Evolutionary conservation across 352 stramenopile species (phyloP).

Genomic region (Globisporangium cystogenes): DNA sequence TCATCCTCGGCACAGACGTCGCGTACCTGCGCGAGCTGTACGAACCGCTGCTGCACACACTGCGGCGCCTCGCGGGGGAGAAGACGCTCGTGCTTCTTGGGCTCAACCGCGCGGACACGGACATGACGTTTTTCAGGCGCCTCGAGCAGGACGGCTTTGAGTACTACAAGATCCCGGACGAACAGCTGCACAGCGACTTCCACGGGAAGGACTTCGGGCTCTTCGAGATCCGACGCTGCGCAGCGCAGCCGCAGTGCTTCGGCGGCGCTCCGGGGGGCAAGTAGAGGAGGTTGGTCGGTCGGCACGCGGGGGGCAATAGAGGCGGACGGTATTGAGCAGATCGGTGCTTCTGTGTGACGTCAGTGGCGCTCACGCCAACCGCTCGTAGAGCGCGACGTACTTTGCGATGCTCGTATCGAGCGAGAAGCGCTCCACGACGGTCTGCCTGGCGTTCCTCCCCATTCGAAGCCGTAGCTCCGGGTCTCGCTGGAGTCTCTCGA

Average conservation of each 20-base stretch:
- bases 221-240: slow-evolving; percentile 48
- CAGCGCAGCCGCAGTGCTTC: slow-evolving; percentile 8
- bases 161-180: slow-evolving; percentile 79
- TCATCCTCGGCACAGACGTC: slow-evolving; percentile 80
- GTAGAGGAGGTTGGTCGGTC: background rate
- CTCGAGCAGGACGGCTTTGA: slow-evolving; percentile 67
- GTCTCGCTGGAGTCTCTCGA: slow-evolving; percentile 26
- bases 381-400: slow-evolving; percentile 36
- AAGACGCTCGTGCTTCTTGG: slow-evolving; percentile 63
- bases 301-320: background rate
- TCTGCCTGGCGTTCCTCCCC: slow-evolving; percentile 26
- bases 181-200: slow-evolving; percentile 42
- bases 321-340: background rate
- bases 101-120: slow-evolving; percentile 68
- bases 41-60: slow-evolving; percentile 62
- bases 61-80: slow-evolving; percentile 32
- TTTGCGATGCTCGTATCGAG: slow-evolving; percentile 17
- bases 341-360: too few species aligned
- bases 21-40: slow-evolving; percentile 74
- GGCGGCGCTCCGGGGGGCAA: background rate
- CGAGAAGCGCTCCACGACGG: slow-evolving; percentile 31
- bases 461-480: slow-evolving; percentile 16
- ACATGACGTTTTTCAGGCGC: slow-evolving; percentile 54
- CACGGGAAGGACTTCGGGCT: slow-evolving; percentile 77
- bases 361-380: slow-evolving; percentile 1